Conservation (phyloP, 2,329 filamentous ascomycete genomes). For the Fonsecaea pugnacius region DNA sequence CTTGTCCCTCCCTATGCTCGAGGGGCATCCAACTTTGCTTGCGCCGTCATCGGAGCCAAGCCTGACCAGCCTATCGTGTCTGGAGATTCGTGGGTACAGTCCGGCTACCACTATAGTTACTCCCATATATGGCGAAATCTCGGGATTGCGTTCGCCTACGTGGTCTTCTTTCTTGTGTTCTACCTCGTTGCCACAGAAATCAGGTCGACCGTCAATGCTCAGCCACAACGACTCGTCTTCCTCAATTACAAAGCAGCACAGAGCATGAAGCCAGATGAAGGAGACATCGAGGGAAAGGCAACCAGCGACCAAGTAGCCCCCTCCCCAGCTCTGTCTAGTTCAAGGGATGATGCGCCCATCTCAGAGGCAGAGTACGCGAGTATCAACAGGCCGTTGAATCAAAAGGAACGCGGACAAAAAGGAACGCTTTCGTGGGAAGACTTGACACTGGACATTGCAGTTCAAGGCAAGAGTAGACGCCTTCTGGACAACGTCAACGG, state of each 20-base stretch:
- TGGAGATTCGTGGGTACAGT: constrained; percentile 64
- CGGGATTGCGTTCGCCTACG: constrained; percentile 70
- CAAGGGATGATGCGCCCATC: constrained; percentile 39
- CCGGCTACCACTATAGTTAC: constrained; percentile 62
- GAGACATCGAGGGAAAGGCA: constrained; percentile 34
- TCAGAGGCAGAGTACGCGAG: constrained; percentile 48
- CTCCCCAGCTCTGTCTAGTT: not conserved
- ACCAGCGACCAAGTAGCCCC: not conserved
- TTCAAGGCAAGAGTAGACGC: constrained; percentile 55
- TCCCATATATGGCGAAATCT: constrained; percentile 70
- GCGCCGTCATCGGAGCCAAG: constrained; percentile 57
- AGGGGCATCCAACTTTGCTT: constrained; percentile 71
- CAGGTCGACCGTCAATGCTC: constrained; percentile 66
- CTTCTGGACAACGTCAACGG: constrained; percentile 60
- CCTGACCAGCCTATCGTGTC: constrained; percentile 60
- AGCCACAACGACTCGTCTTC: constrained; percentile 73
- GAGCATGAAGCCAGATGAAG: not conserved
- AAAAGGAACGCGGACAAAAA: constrained; percentile 32
- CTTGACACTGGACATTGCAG: constrained; percentile 59
- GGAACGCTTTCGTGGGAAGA: constrained; percentile 58
- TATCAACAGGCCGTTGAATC: constrained; percentile 10
- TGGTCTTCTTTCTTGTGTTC: constrained; percentile 64
- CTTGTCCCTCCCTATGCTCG: constrained; percentile 73
- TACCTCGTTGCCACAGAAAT: constrained; percentile 69
- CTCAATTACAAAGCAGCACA: constrained; percentile 40